Evolutionary conservation across 768 basidiomycete genomes (phyloP), one percentile per base, ranked within the genome.

Genomic region (Boletus sensibilis): DNA sequence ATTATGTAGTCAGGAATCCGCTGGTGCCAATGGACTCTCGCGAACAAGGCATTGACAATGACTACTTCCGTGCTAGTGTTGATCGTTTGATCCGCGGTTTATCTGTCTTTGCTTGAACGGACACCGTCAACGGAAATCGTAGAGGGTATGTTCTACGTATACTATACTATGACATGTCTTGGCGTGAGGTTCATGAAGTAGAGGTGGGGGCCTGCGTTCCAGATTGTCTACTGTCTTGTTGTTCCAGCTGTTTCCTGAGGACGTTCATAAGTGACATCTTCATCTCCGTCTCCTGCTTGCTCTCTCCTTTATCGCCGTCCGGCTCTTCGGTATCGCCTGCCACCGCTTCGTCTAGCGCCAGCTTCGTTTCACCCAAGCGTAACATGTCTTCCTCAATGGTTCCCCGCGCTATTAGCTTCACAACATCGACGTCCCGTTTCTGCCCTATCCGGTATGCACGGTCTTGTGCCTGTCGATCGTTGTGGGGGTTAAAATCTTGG

Each of bases 321-420:
- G 76, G 80, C 34, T 88, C 87, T 9, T 77, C 76, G 43, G 83
- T 73, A 35, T 78, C 72, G 10, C 94, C 94, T 18, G 94, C 94
- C 31, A 98, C 95, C 4, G 94, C 94, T 68, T 94, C 92, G 68
- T 98, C 96, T 13, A 98, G 76, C 16, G 88, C 89, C 52, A 98
- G 77, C 74, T 98, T 98, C 34, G 92, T 94, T 72, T 89, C 79
- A 10, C 93, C 95, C 20, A 98, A 82, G 29, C 80, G 82, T 35
- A 94, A 76, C 86, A 99, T 98, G 71, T 97, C 94, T 72, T 99
- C 97, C 75, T 98, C 95, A 56, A 98, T 96, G 2, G 93, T 94
- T 4, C 87, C 90, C 57, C 82, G 86, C 2, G 93, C 89, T 61
- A 98, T 93, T 12, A 98, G 79, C 69, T 96, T 97, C 67, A 98